Evolutionary conservation across 2,329 filamentous ascomycete species (phyloP), one percentile per base, ranked within the genome.

Genomic region (Aspergillus sclerotialis): DNA sequence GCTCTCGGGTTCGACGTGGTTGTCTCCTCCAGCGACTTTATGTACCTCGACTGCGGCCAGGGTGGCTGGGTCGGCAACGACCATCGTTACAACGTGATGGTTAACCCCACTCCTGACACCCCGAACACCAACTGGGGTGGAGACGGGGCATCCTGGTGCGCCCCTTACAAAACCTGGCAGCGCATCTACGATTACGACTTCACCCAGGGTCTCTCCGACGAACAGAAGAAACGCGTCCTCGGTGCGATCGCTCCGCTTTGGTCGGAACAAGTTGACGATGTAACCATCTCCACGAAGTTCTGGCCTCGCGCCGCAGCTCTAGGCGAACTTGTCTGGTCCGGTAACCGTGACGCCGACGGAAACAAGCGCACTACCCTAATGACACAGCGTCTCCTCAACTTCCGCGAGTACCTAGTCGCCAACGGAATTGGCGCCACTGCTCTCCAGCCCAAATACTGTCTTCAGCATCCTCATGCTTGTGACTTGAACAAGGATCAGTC

Each of bases 131-230:
- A 76, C 62, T 76, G 69, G 49, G 61, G 61, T n/a, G 73, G 66
- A 28, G 42, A 36, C 14, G 72, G 73, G 25, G 73, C 72, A 12
- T 72, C 68, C n/a, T 76, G 72, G 72, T 76, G 73, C 47, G 68
- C 65, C 0, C 73, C 73, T 0, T 76, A 75, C 63, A 76, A 76
- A 53, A 74, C 70, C 13, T 76, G 72, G 72, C 73, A 76, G 51
- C 71, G 72, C 31, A 75, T 76, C 55, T 76, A 76, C 56, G 63
- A 73, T 61, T 76, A 68, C 50, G 72, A 76, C 56, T 75, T 76
- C 49, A 70, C 70, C 0, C 41, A 52, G 29, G 68, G 67, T 43
- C 63, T 76, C 6, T 70, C 69, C 1, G 56, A 55, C 0, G 43
- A 51, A 0, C 63, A 76, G 43, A 64, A 65, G 24, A 55, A 61